These are phyloP conservation scores for Aspergillus biplanus DNA, from an alignment of 495 filamentous ascomycete species.

Conservation along the genomic window DNA sequence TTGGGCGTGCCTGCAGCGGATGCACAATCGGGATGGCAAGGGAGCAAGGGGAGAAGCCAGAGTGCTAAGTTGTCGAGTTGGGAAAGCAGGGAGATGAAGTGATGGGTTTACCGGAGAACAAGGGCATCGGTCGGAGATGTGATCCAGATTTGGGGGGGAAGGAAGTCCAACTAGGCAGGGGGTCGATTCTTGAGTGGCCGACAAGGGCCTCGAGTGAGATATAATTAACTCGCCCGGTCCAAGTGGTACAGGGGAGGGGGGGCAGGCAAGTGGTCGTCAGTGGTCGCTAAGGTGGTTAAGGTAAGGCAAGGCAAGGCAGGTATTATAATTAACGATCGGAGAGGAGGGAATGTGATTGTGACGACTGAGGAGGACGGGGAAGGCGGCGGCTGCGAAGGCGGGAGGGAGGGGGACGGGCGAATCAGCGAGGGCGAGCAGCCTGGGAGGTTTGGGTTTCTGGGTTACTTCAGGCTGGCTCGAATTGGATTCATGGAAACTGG, in stretches of 20 bases:
- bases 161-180: slow-evolving; percentile 11
- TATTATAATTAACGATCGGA: background rate
- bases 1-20: slow-evolving; percentile 25
- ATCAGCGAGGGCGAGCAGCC: background rate
- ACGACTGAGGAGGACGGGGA: slow-evolving; percentile 19
- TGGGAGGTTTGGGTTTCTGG: background rate
- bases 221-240: no score
- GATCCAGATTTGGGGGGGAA: no score
- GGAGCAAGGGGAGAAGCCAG: slow-evolving; percentile 14
- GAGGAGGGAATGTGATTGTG: slow-evolving; percentile 20
- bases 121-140: background rate
- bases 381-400: slow-evolving; percentile 21
- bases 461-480: background rate
- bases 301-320: no score
- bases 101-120: slow-evolving; percentile 6
- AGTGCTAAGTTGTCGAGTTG: background rate
- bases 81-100: slow-evolving; percentile 11
- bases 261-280: no score
- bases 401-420: slow-evolving; percentile 12
- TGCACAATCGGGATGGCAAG: slow-evolving; percentile 22
- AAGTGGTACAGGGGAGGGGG: no score
- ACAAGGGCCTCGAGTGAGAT: background rate
- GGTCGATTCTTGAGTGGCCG: background rate
- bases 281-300: no score
- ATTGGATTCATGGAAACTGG: background rate